phyloP scores from a whole-genome alignment of 768 basidiomycete species.

The Calvatia gigantea region DNA sequence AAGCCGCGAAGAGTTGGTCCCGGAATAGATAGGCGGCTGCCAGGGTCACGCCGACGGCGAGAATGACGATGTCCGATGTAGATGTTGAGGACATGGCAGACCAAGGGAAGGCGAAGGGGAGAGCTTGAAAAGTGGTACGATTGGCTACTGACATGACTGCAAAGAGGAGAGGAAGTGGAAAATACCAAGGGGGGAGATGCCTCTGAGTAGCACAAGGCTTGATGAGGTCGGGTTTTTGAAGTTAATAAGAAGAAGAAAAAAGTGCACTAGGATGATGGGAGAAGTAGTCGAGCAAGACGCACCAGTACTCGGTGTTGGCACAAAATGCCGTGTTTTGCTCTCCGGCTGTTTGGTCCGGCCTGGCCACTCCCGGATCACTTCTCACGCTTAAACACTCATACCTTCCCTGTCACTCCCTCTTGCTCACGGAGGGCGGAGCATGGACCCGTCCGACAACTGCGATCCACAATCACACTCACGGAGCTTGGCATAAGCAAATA shows the following conservation, averaged over 20 bases:
- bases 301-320: constrained; percentile 12
- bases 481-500: no score
- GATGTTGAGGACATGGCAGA: constrained; percentile 55
- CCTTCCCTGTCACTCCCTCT: neutral
- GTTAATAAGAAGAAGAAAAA: constrained; percentile 16
- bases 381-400: constrained; percentile 8
- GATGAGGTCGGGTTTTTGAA: constrained; percentile 11
- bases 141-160: constrained; percentile 29
- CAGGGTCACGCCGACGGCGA: constrained; percentile 70
- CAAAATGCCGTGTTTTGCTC: constrained; percentile 9
- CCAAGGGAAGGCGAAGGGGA: constrained; percentile 28
- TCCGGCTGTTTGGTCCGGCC: constrained; percentile 7
- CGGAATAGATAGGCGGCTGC: constrained; percentile 82
- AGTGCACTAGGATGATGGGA: constrained; percentile 16
- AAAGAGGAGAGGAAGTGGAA: constrained; percentile 18
- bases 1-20: constrained; percentile 70
- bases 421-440: no score
- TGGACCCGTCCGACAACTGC: no score
- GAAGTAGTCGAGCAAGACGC: constrained; percentile 17
- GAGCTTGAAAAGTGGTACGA: constrained; percentile 38
- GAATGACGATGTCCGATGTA: constrained; percentile 69
- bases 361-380: constrained; percentile 15
- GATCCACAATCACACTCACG: no score
- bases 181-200: constrained; percentile 24
- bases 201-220: constrained; percentile 16